phyloP scores from a whole-genome alignment of 73 alveolate species.

The Vitrella brassicaformis region DNA sequence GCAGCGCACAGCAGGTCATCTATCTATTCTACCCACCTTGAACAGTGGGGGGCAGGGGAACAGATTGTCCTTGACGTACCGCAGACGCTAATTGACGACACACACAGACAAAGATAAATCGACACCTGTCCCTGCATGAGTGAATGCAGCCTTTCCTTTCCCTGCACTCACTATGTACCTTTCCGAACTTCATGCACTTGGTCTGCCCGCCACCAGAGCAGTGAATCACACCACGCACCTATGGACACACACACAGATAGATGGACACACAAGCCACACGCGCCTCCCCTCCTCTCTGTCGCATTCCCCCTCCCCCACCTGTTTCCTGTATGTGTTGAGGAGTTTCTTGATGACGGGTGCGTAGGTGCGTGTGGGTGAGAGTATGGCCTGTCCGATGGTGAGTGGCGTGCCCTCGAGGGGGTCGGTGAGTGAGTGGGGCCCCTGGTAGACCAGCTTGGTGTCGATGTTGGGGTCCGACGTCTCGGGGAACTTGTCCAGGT shows the following conservation, averaged over 20 bases:
- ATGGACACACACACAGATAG: not conserved
- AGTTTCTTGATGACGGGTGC: constrained; percentile 32
- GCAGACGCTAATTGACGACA: constrained; percentile 1
- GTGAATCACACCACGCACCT: constrained; percentile 26
- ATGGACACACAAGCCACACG: not conserved
- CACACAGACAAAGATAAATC: constrained; percentile 6
- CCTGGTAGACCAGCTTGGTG: not conserved
- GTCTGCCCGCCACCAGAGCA: constrained; percentile 39
- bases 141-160: not conserved
- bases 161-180: not conserved
- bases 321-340: not conserved
- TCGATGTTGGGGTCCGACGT: not conserved
- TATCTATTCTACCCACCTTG: constrained; percentile 1
- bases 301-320: too few relatives aligned
- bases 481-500: not conserved
- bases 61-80: constrained; percentile 4
- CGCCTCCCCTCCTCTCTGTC: too few relatives aligned
- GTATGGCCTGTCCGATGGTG: constrained; percentile 7
- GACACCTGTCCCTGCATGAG: not conserved
- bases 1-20: not conserved
- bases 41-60: not conserved
- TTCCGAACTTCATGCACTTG: not conserved
- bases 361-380: constrained; percentile 31
- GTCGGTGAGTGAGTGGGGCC: not conserved
- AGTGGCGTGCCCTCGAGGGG: not conserved